phyloP scores from a whole-genome alignment of 192 early-diverging fungal species.

The Funneliformis mosseae region DNA sequence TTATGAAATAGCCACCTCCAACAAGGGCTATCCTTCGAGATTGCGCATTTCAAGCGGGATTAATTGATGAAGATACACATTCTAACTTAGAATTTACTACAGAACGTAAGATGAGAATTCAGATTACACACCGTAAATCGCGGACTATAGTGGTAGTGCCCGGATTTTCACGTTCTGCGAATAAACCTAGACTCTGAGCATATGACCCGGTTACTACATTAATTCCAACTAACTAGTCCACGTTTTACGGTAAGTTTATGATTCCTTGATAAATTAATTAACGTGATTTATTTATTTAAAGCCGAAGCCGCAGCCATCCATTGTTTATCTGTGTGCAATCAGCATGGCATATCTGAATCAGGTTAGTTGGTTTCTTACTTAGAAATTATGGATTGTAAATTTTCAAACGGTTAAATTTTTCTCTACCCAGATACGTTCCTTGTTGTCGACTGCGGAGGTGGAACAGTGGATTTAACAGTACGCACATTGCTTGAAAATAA shows the following conservation, averaged over 20 bases:
- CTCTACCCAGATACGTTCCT: constrained; percentile 1
- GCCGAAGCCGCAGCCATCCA: constrained; percentile 6
- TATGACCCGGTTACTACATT: no score
- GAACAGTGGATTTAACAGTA: constrained; percentile 38
- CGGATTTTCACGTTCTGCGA: no score
- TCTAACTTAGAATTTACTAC: constrained; percentile 29
- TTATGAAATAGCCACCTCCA: neutral
- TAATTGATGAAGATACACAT: neutral
- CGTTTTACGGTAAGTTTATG: neutral
- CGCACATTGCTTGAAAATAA: neutral
- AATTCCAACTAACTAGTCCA: no score
- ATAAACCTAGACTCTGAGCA: no score
- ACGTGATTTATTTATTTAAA: neutral
- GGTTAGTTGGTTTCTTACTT: neutral
- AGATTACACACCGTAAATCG: neutral
- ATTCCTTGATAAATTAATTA: neutral
- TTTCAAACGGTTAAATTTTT: neutral
- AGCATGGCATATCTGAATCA: neutral
- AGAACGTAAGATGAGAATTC: constrained; percentile 17
- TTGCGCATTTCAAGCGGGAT: constrained; percentile 14
- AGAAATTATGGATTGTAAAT: neutral
- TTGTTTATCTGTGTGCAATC: neutral
- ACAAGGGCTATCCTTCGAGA: constrained; percentile 16
- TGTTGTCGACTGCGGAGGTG: constrained; percentile 26
- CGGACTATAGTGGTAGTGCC: no score